Conservation (phyloP, 768 basidiomycete genomes). For the Suillus discolor region DNA sequence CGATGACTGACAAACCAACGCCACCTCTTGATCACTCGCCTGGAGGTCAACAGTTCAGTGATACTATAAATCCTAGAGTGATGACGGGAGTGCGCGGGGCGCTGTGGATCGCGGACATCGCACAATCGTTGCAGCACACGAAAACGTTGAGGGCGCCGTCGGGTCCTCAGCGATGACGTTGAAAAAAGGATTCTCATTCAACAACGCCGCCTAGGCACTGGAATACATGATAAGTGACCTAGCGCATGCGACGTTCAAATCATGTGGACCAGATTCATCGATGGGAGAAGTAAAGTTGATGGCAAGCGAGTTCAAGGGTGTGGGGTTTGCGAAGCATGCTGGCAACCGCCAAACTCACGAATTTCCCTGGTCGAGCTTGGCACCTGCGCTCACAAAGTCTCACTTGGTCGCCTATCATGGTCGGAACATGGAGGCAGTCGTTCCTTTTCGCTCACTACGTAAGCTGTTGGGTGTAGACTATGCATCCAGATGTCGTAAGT, state of each 20-base stretch:
- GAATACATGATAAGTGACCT: not conserved
- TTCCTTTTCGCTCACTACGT: not conserved
- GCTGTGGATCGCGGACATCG: not conserved
- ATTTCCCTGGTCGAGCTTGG: not conserved
- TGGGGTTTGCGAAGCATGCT: not conserved
- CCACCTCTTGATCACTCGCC: not conserved
- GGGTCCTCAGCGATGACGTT: not conserved
- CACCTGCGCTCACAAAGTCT: not conserved
- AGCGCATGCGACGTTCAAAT: not conserved
- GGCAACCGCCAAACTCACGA: not conserved
- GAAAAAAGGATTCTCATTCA: not conserved
- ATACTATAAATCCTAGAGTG: not conserved
- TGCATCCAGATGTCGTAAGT: not conserved
- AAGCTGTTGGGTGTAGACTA: not conserved
- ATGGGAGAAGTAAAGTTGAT: not conserved
- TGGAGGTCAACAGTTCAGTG: not conserved
- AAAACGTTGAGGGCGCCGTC: not conserved
- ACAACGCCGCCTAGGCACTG: not conserved
- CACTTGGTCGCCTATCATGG: not conserved
- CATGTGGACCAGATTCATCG: not conserved
- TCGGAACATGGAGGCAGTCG: not conserved
- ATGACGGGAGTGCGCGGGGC: not conserved
- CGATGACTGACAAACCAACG: not conserved
- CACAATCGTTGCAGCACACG: not conserved
- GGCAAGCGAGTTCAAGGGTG: not conserved